These are phyloP conservation scores for Aulographum hederae DNA, from an alignment of 2,329 filamentous ascomycete species.

Conservation along the genomic window DNA sequence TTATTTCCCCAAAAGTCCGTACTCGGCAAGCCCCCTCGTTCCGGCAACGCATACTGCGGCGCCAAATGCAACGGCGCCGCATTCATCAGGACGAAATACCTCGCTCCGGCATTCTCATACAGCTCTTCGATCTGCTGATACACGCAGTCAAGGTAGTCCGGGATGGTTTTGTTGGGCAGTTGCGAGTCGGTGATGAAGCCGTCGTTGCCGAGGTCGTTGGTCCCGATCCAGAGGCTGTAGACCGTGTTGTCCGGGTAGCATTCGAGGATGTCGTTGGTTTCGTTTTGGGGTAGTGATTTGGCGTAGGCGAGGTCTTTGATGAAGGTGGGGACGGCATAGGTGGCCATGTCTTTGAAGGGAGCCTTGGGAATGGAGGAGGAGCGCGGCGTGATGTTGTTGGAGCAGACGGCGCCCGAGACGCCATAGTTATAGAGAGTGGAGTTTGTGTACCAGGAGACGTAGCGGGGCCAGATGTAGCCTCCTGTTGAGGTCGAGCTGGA, in stretches of 20 bases:
- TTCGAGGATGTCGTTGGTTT: constrained; percentile 14
- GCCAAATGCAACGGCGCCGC: constrained; percentile 46
- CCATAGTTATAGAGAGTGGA: constrained; percentile 45
- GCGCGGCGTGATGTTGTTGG: constrained; percentile 46
- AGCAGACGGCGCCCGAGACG: constrained; percentile 53
- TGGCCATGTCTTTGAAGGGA: constrained; percentile 36
- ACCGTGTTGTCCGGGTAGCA: constrained; percentile 38
- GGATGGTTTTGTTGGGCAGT: constrained; percentile 37
- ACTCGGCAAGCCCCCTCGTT: constrained; percentile 22
- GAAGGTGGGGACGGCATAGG: constrained; percentile 29
- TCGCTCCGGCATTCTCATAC: constrained; percentile 41
- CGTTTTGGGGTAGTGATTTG: constrained; percentile 16
- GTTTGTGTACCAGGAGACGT: constrained; percentile 38
- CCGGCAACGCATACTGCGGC: constrained; percentile 43
- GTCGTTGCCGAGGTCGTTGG: constrained; percentile 53
- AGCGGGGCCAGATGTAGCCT: constrained; percentile 51
- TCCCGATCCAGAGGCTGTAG: constrained; percentile 65
- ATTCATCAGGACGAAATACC: constrained; percentile 58
- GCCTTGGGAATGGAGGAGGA: constrained; percentile 29
- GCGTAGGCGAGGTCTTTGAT: constrained; percentile 20
- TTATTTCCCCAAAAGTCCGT: constrained; percentile 30
- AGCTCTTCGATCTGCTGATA: constrained; percentile 44
- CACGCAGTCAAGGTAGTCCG: constrained; percentile 49
- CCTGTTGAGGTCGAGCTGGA: constrained; percentile 40
- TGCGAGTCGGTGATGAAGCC: constrained; percentile 51